phyloP scores from a whole-genome alignment of 305 asterid species.

The Solanum chacoense region DNA sequence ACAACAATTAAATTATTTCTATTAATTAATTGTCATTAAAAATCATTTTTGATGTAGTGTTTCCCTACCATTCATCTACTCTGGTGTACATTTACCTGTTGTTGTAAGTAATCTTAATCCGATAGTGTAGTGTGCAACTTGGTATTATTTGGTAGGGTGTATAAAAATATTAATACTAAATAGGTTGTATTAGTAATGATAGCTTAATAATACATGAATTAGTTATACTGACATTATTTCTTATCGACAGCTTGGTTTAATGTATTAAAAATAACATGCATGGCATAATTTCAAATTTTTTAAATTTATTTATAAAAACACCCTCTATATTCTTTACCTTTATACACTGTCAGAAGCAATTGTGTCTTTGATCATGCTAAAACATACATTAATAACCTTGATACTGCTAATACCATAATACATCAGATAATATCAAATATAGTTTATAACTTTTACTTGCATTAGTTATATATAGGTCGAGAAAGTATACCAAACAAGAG shows the following conservation, averaged over 20 bases:
- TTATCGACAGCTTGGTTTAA: neutral
- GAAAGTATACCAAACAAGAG: neutral
- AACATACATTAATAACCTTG: neutral
- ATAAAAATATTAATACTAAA: no score
- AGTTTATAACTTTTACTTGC: neutral
- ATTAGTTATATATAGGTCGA: neutral
- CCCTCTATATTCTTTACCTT: neutral
- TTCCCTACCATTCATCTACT: neutral
- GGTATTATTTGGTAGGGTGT: neutral
- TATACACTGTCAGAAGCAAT: neutral
- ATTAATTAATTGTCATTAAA: no score
- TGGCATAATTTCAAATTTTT: neutral
- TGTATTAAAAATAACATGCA: neutral
- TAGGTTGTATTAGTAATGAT: no score
- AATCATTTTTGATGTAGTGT: neutral
- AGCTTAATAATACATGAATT: neutral
- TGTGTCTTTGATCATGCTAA: neutral
- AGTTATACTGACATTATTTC: neutral
- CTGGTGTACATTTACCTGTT: neutral
- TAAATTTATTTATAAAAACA: no score
- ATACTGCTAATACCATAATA: neutral
- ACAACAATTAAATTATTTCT: no score
- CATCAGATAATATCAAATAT: neutral
- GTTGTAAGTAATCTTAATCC: neutral
- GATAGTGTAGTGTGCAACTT: neutral